Evolutionary conservation across 163 green algal species (phyloP).

Genomic region (Coccomyxa subellipsoidea): DNA sequence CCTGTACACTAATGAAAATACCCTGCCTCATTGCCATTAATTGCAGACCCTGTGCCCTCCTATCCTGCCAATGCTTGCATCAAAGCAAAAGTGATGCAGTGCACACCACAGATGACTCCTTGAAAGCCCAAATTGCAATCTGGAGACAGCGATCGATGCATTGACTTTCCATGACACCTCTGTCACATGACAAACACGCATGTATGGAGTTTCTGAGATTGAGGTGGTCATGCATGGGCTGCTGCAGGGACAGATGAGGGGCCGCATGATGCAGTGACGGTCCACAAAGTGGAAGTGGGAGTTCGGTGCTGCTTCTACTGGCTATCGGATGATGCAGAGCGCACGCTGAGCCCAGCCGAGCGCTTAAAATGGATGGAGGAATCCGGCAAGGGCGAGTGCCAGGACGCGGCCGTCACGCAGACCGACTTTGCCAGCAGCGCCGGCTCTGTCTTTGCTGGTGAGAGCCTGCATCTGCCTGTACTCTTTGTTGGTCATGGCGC

Average conservation of each 20-base stretch:
- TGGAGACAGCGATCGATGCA: too few species aligned
- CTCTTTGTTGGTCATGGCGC: background rate
- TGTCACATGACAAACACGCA: too few species aligned
- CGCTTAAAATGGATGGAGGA: slow-evolving; percentile 22
- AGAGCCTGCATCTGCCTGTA: background rate
- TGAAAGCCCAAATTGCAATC: too few species aligned
- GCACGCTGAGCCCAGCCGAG: slow-evolving; percentile 14
- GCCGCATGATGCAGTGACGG: background rate
- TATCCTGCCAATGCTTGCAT: too few species aligned
- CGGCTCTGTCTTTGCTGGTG: slow-evolving; percentile 25
- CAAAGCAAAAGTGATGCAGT: too few species aligned
- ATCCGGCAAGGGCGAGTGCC: slow-evolving; percentile 34
- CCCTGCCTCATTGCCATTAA: too few species aligned
- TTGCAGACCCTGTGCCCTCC: too few species aligned
- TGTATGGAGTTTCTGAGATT: background rate
- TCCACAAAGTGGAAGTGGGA: slow-evolving; percentile 21
- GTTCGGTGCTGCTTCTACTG: slow-evolving; percentile 46
- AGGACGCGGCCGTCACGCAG: slow-evolving; percentile 28
- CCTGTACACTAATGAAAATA: too few species aligned
- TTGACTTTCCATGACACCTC: too few species aligned
- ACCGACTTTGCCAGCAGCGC: slow-evolving; percentile 23
- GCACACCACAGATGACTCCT: too few species aligned
- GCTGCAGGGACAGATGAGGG: background rate
- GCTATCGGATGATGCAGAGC: slow-evolving; percentile 22
- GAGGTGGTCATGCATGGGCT: too few species aligned